These are phyloP conservation scores for Microdochium trichocladiopsis DNA, from an alignment of 2,329 filamentous ascomycete genomes.

Conservation along the genomic window DNA sequence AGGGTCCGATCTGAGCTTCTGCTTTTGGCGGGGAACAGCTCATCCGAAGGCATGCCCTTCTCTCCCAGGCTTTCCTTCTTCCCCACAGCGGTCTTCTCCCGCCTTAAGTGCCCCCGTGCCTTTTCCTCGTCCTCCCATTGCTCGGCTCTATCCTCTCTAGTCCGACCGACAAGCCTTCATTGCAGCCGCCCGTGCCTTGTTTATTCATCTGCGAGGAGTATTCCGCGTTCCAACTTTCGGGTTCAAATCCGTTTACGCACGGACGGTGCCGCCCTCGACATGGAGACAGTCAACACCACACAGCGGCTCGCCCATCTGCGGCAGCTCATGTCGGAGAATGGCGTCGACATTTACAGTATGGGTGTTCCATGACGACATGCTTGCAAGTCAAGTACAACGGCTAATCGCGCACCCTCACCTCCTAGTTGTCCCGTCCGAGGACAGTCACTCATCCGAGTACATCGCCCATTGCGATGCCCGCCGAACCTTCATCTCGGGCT, in stretches of 20 bases:
- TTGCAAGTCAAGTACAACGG: not conserved
- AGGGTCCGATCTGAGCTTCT: not conserved
- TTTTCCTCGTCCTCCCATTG: not conserved
- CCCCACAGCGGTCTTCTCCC: not conserved
- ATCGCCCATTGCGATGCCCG: slow-evolving; percentile 93
- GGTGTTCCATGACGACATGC: not conserved
- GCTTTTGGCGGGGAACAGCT: not conserved
- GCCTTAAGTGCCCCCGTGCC: not conserved
- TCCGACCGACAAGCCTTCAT: too few relatives aligned
- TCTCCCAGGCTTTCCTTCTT: not conserved
- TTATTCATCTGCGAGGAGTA: not conserved
- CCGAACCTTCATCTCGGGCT: slow-evolving; percentile 86
- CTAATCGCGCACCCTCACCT: slow-evolving; percentile 3
- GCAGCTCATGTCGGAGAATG: slow-evolving; percentile 77
- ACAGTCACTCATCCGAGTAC: slow-evolving; percentile 96
- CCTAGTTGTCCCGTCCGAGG: slow-evolving; percentile 92
- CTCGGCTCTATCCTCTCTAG: too few relatives aligned
- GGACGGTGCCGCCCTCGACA: slow-evolving; percentile 29
- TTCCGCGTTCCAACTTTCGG: not conserved
- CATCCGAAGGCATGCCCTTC: not conserved
- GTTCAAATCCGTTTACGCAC: not conserved
- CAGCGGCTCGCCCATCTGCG: slow-evolving; percentile 70
- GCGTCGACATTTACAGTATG: slow-evolving; percentile 87
- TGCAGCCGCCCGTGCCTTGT: not conserved
- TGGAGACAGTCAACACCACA: slow-evolving; percentile 75